phyloP scores from a whole-genome alignment of 2,329 filamentous ascomycete genomes.

The Phoma herbarum region DNA sequence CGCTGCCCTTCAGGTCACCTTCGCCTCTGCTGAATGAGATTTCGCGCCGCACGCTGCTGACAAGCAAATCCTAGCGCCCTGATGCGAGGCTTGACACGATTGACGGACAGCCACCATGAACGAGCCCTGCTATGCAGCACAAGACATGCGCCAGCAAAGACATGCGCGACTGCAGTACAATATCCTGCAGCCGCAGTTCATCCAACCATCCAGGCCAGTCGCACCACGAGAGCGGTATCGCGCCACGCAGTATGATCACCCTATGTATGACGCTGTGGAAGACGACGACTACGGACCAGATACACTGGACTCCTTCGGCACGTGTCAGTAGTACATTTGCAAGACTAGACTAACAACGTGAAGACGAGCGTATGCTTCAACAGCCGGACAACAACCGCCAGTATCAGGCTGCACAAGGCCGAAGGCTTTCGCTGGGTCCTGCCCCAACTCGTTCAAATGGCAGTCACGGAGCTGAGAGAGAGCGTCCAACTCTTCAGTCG shows the following conservation, averaged over 20 bases:
- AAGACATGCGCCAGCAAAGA: background rate
- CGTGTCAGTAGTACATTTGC: constrained; percentile 10
- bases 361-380: constrained; percentile 50
- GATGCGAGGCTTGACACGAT: background rate
- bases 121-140: background rate
- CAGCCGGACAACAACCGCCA: constrained; percentile 46
- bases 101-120: background rate
- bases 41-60: background rate
- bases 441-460: constrained; percentile 3
- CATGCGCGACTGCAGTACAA: constrained; percentile 19
- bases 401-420: constrained; percentile 46
- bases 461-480: background rate
- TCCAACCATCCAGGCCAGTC: constrained; percentile 14
- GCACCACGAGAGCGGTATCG: constrained; percentile 40
- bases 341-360: background rate
- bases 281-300: constrained; percentile 34
- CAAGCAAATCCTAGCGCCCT: background rate
- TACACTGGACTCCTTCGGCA: constrained; percentile 61
- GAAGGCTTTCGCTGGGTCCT: constrained; percentile 50
- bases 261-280: constrained; percentile 34
- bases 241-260: constrained; percentile 24
- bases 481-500: background rate
- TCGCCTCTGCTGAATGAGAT: background rate
- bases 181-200: constrained; percentile 27
- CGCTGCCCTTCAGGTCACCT: background rate